Base-by-base conservation (phyloP, 345 rosid species). In the Triadica sebifera region DNA sequence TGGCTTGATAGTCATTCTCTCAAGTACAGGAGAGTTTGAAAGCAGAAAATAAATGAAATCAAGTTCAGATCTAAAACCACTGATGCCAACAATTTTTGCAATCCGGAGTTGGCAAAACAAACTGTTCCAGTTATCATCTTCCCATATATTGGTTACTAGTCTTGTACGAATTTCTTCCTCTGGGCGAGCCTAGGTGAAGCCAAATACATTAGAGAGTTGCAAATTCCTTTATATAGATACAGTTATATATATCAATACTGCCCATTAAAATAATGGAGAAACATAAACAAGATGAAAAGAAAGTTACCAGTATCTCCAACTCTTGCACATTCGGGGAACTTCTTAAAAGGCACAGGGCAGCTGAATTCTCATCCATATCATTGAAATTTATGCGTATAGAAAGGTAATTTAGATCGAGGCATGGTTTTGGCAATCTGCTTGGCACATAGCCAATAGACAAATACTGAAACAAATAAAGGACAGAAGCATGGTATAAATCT, bases 251-350 rank as follows among this genome's bases (percentile, higher is more conserved):
- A n/a, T n/a, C n/a, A n/a, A n/a, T n/a, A 29, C 34, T 29, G 34
- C 34, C 34, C 34, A 29, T 29, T 29, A 1, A 29, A 29, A 29
- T 29, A 29, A 2, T 1, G 34, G 34, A 29, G 1, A 29, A 29
- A 29, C 34, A 29, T 29, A 29, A 29, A 46, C 8, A 69, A 38
- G 47, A n/a, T 6, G 9, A 45, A 60, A 73, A 58, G 46, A 52
- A 63, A 71, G 84, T 71, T 68, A 88, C 92, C 88, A 85, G 70
- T 77, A 86, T 84, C 82, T 88, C 94, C 22, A 90, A 76, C 77
- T 90, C 94, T 76, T 84, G 89, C 41, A 90, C 74, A 70, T 84
- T 87, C 3, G 92, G 94, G 68, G 83, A 78, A 79, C 94, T 87
- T 80, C 86, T 85, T 58, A 90, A 73, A 65, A 90, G 81, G 76